phyloP scores from a whole-genome alignment of 805 yeast genomes.

The Metschnikowia picachoensis region DNA sequence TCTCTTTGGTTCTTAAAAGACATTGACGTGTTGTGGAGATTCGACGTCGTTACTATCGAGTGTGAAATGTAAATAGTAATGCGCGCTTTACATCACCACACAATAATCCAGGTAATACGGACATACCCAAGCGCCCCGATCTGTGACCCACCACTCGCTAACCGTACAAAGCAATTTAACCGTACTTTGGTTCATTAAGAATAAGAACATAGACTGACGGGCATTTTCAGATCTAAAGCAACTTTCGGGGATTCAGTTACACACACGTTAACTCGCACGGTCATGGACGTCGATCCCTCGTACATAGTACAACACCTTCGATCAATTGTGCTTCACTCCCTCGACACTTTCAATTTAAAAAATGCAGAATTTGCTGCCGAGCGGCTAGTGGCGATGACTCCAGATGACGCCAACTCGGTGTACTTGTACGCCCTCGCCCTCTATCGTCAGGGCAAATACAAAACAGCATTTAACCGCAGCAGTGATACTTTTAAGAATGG shows the following conservation, averaged over 20 bases:
- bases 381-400: slow-evolving; percentile 61
- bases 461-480: slow-evolving; percentile 53
- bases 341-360: slow-evolving; percentile 62
- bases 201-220: too few relatives aligned
- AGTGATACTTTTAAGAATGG: slow-evolving; percentile 30
- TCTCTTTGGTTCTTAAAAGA: too few relatives aligned
- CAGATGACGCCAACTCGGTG: slow-evolving; percentile 53
- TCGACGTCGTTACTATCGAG: too few relatives aligned
- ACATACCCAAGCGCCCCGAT: too few relatives aligned
- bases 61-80: too few relatives aligned
- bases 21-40: too few relatives aligned
- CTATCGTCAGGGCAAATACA: slow-evolving; percentile 53
- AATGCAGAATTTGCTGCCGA: slow-evolving; percentile 90
- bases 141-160: too few relatives aligned
- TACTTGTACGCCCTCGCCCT: slow-evolving; percentile 70
- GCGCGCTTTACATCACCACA: too few relatives aligned
- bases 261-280: not conserved
- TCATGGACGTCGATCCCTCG: slow-evolving; percentile 18
- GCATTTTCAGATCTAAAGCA: not conserved
- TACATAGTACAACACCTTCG: slow-evolving; percentile 44
- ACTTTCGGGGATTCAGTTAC: not conserved
- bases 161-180: too few relatives aligned
- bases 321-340: slow-evolving; percentile 55
- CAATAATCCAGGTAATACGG: too few relatives aligned
- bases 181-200: too few relatives aligned